Evolutionary conservation across 2,329 filamentous ascomycete genomes (phyloP).

Genomic region (Verticillium isaacii): DNA sequence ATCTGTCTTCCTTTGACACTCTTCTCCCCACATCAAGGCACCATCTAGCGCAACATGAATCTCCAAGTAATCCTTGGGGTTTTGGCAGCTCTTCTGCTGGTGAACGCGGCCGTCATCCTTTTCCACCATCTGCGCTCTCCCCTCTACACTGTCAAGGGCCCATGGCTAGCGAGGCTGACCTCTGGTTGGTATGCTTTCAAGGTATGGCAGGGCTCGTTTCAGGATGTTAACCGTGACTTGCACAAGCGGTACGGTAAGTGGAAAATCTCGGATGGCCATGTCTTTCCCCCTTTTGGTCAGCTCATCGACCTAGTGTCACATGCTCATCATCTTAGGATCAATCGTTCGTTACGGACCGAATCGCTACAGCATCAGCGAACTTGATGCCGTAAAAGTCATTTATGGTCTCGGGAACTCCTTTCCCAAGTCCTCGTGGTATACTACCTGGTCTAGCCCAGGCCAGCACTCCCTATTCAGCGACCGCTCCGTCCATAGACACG

Average conservation of each 20-base stretch:
- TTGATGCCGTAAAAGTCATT: slow-evolving; percentile 30
- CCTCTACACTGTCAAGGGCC: slow-evolving; percentile 15
- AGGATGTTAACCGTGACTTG: slow-evolving; percentile 6
- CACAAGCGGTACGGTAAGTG: too few species aligned
- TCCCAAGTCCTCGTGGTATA: slow-evolving; percentile 28
- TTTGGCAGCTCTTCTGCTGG: too few species aligned
- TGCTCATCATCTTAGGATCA: slow-evolving; percentile 15
- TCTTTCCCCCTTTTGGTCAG: too few species aligned
- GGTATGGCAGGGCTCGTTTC: slow-evolving; percentile 19
- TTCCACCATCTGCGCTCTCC: too few species aligned
- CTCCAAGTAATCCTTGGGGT: too few species aligned
- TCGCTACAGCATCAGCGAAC: slow-evolving; percentile 39
- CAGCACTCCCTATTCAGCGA: slow-evolving; percentile 25
- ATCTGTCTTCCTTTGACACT: too few species aligned
- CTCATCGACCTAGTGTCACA: too few species aligned
- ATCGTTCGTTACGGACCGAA: slow-evolving; percentile 43
- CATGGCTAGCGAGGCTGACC: slow-evolving; percentile 19
- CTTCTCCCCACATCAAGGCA: too few species aligned
- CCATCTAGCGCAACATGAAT: too few species aligned
- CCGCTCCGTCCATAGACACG: slow-evolving; percentile 29
- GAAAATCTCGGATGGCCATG: too few species aligned
- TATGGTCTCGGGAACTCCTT: slow-evolving; percentile 25
- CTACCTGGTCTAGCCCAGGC: slow-evolving; percentile 13
- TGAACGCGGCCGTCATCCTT: too few species aligned
- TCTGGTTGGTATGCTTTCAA: slow-evolving; percentile 22